These are phyloP conservation scores for Rhamnella rubrinervis DNA, from an alignment of 331 rosid genomes.

Conservation along the genomic window DNA sequence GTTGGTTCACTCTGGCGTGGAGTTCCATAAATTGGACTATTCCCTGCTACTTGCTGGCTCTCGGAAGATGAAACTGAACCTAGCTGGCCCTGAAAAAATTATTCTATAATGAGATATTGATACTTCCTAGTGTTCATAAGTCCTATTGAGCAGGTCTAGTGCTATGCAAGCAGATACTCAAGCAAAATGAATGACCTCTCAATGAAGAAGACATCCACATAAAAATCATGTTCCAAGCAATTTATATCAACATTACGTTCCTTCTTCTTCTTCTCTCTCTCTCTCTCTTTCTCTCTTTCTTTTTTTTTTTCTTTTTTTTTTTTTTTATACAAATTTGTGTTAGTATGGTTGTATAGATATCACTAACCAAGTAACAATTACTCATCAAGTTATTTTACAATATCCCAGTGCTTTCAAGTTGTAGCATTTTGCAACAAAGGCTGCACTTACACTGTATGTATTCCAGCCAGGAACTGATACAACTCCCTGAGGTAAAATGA, in stretches of 20 bases:
- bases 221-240: too few relatives aligned
- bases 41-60: constrained; percentile 62
- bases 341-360: too few relatives aligned
- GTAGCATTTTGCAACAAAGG: constrained; percentile 25
- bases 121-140: constrained; percentile 15
- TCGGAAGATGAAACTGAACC: constrained; percentile 78
- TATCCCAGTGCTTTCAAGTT: neutral
- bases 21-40: constrained; percentile 66
- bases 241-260: too few relatives aligned
- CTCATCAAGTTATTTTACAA: too few relatives aligned
- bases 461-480: constrained; percentile 95
- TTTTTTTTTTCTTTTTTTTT: too few relatives aligned
- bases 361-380: too few relatives aligned
- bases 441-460: constrained; percentile 70
- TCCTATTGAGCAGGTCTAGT: neutral
- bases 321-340: too few relatives aligned
- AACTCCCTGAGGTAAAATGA: constrained; percentile 89
- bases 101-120: constrained; percentile 26
- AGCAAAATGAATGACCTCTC: too few relatives aligned
- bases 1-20: constrained; percentile 59
- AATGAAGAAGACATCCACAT: too few relatives aligned
- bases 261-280: too few relatives aligned
- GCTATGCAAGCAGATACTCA: too few relatives aligned
- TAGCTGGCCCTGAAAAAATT: constrained; percentile 73
- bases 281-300: too few relatives aligned